Evolutionary conservation across 2,329 filamentous ascomycete genomes (phyloP).

Genomic region (Escovopsis sp.): DNA sequence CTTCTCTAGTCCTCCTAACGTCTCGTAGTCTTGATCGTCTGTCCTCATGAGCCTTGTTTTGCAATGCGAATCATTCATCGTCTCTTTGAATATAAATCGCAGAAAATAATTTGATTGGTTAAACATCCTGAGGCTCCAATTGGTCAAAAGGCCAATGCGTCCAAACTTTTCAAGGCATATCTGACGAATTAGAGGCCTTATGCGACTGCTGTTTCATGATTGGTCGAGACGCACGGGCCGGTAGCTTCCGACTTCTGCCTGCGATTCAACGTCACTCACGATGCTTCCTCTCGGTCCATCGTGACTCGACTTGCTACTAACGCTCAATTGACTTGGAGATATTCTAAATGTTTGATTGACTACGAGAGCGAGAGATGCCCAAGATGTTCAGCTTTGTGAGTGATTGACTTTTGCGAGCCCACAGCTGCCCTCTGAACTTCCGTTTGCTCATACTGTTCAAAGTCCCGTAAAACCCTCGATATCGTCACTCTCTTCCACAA

Average conservation of each 20-base stretch:
- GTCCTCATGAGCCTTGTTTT: no score
- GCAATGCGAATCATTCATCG: no score
- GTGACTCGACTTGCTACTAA: background rate
- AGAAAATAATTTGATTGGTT: no score
- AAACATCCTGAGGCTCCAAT: no score
- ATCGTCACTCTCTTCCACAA: slow-evolving; percentile 95
- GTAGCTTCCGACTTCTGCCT: background rate
- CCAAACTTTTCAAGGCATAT: no score
- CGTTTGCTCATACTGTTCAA: slow-evolving; percentile 17
- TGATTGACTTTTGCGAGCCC: background rate
- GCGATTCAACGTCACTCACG: slow-evolving; percentile 6
- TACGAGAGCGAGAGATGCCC: background rate
- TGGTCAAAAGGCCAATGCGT: no score
- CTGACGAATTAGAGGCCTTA: no score
- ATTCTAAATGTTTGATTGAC: background rate
- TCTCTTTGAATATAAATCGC: no score
- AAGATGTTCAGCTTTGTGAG: slow-evolving; percentile 14
- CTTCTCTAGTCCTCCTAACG: no score
- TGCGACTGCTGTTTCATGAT: background rate
- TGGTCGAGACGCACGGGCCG: slow-evolving; percentile 2
- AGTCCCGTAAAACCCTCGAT: slow-evolving; percentile 60
- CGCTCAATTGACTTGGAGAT: background rate
- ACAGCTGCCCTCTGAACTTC: slow-evolving; percentile 7
- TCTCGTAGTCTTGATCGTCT: no score
- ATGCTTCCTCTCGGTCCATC: background rate